Percentiles rank a stretch among this genome's conserved stretches.
Evolutionary conservation across 2,329 filamentous ascomycete genomes (phyloP).

Genomic region (Fusarium sulawesiense): DNA sequence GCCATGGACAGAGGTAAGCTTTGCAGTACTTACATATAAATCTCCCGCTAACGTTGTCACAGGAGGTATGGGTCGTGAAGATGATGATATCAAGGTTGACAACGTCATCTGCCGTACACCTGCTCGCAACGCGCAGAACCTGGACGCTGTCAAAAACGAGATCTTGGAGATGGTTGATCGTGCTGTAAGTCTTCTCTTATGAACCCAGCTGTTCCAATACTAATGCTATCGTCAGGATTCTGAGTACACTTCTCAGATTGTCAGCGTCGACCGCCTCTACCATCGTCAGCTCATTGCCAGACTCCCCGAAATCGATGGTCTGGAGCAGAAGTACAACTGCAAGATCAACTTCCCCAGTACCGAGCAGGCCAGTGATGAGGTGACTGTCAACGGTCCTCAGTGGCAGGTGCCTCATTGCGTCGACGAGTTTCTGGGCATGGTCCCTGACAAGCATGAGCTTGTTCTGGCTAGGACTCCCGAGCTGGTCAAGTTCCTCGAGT

Average conservation of each 20-base stretch:
- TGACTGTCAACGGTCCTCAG: slow-evolving; percentile 94
- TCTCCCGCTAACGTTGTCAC: slow-evolving; percentile 43
- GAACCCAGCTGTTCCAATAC: background rate
- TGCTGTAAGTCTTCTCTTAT: slow-evolving; percentile 67
- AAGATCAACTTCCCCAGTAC: slow-evolving; percentile 99
- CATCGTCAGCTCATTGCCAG: slow-evolving; percentile 93
- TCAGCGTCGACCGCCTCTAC: slow-evolving; percentile 93
- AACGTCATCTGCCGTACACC: slow-evolving; percentile 99
- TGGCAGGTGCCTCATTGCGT: slow-evolving; percentile 98
- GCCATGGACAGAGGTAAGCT: slow-evolving; percentile 88
- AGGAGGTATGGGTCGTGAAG: slow-evolving; percentile 84
- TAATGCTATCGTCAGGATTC: slow-evolving; percentile 73
- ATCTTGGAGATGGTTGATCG: slow-evolving; percentile 99
- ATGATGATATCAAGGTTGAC: slow-evolving; percentile 98
- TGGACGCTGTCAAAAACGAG: slow-evolving; percentile 97
- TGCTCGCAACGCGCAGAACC: slow-evolving; percentile 93
- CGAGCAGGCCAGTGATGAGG: slow-evolving; percentile 94
- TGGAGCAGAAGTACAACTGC: slow-evolving; percentile 99
- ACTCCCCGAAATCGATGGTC: slow-evolving; percentile 87
- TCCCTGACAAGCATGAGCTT: slow-evolving; percentile 94
- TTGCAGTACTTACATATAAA: background rate
- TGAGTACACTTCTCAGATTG: slow-evolving; percentile 93
- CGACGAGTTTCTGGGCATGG: slow-evolving; percentile 96
- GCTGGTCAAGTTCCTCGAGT: slow-evolving; percentile 84
- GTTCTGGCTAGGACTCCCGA: slow-evolving; percentile 81